Percentiles rank a stretch among this genome's conserved stretches.
phyloP scores from a whole-genome alignment of 2,329 filamentous ascomycete genomes.

The Diaporthe sp. region DNA sequence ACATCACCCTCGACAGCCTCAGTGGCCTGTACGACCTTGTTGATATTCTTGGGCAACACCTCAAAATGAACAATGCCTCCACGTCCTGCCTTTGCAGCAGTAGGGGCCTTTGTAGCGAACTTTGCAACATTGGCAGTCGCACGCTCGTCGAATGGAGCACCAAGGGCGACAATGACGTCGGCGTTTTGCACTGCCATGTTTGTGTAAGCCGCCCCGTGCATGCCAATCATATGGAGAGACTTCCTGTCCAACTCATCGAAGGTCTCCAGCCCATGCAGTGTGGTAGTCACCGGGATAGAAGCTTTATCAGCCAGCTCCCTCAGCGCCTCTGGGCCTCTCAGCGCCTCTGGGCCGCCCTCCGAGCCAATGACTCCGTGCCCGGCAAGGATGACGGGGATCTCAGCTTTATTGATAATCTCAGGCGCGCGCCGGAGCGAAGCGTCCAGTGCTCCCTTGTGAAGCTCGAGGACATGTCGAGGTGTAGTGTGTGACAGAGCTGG shows the following conservation, averaged over 20 bases:
- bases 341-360: conserved; percentile 75
- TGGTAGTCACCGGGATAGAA: conserved; percentile 96
- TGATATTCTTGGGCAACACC: conserved; percentile 99
- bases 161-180: conserved; percentile 94
- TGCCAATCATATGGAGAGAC: conserved; percentile 97
- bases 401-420: conserved; percentile 85
- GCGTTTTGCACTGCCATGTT: conserved; percentile 98
- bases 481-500: conserved; percentile 89
- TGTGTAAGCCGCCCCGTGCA: conserved; percentile 97
- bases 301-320: conserved; percentile 91
- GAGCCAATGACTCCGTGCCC: conserved; percentile 89
- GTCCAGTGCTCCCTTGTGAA: conserved; percentile 80
- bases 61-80: conserved; percentile 98
- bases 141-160: conserved; percentile 95
- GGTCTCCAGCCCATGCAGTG: conserved; percentile 90
- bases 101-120: conserved; percentile 90
- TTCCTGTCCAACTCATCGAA: conserved; percentile 95
- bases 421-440: conserved; percentile 83
- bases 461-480: conserved; percentile 81
- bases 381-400: conserved; percentile 96
- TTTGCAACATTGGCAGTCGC: conserved; percentile 86
- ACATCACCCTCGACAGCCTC: conserved; percentile 97
- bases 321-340: conserved; percentile 67
- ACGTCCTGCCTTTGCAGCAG: conserved; percentile 84
- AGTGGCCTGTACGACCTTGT: conserved; percentile 97